A percentile compares a stretch with the other conserved stretches of the same genome.
phyloP scores from a whole-genome alignment of 1,284 basidiomycete genomes.

The Boletus sp. region DNA sequence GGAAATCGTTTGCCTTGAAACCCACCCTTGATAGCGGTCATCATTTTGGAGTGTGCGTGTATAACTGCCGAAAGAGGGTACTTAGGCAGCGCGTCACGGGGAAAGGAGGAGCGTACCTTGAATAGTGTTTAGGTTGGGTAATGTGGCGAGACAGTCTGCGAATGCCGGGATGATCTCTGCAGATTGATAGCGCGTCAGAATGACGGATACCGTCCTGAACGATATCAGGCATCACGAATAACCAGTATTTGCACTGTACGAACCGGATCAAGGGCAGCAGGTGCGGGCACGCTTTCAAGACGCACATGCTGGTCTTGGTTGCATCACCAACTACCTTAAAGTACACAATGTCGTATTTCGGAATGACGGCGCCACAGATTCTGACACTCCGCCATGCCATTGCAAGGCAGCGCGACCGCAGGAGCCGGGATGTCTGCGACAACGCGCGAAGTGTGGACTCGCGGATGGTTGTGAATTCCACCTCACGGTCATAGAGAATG shows the following conservation, averaged over 20 bases:
- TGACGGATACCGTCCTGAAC: too few species aligned
- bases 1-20: slow-evolving; percentile 28
- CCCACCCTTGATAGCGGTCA: slow-evolving; percentile 25
- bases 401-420: slow-evolving; percentile 9
- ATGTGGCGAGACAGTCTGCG: too few species aligned
- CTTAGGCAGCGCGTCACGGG: too few species aligned
- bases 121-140: too few species aligned
- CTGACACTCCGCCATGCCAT: slow-evolving; percentile 12
- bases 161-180: too few species aligned
- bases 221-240: background rate
- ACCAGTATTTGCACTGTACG: background rate
- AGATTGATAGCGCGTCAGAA: too few species aligned
- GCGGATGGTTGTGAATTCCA: background rate
- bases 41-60: slow-evolving; percentile 20
- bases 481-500: background rate
- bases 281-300: slow-evolving; percentile 6
- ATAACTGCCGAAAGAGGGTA: too few species aligned
- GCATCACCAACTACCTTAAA: background rate
- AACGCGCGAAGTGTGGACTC: background rate
- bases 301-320: background rate
- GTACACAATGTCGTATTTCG: background rate
- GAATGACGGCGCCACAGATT: background rate
- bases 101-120: too few species aligned
- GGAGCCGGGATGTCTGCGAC: slow-evolving; percentile 7
- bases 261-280: slow-evolving; percentile 14